Evolutionary conservation across 2,329 filamentous ascomycete species (phyloP), one percentile per base, ranked within the genome.

Genomic region (Epichloe baconii): DNA sequence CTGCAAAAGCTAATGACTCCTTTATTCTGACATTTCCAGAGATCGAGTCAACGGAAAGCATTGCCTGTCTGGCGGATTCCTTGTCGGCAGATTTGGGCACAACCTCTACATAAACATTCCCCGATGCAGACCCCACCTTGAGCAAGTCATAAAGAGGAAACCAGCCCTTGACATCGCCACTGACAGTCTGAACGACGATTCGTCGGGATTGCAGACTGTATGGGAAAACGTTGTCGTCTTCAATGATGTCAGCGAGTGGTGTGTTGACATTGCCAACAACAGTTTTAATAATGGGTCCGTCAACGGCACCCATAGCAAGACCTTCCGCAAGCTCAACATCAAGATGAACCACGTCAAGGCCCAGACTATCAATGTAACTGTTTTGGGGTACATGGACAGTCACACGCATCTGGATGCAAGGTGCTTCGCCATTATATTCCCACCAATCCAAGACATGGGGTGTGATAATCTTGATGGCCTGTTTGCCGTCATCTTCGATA

Each of bases 131-230:
- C 17, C 62, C 56, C n/a, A 78, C 60, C 17, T 65, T 62, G 12
- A 80, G 67, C 34, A 68, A 61, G 57, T 78, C 73, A 58, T 71
- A 74, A 1, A 79, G 64, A 0, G 76, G 73, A 65, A 73, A 78
- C 60, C 67, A 69, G 34, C 77, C 77, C 14, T 53, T 53, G 54
- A 80, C 69, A 14, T 61, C 47, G 7, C 72, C 73, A 1, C 72
- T 68, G 3, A 68, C 66, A 17, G 75, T 73, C 26, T 60, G 56
- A 14, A 74, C 65, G 31, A 65, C 59, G 51, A 75, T 69, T 47
- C 66, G 57, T 35, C 72, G 68, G 0, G 71, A 71, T 50, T 69
- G 61, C 44, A 79, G 62, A 6, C 56, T 55, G 60, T 73, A 77
- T 1, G 68, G 63, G 8, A 59, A 54, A 11, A 59, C 50, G 15